These are phyloP conservation scores for Exophiala phaeomuriformis DNA, from an alignment of 2,329 filamentous ascomycete species.

Conservation along the genomic window DNA sequence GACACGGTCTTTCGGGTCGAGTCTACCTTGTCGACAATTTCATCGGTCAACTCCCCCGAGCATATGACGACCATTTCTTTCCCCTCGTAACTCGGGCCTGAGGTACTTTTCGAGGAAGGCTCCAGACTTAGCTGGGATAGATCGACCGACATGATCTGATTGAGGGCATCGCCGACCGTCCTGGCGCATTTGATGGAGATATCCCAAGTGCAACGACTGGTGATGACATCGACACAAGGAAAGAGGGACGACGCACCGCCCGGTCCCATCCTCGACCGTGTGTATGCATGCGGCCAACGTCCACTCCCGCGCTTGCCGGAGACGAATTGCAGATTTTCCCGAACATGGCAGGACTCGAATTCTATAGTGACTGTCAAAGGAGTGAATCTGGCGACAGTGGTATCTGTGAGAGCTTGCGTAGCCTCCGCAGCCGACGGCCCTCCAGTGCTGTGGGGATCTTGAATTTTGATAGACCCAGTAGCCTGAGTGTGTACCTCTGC, in stretches of 20 bases:
- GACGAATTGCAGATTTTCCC: slow-evolving; percentile 87
- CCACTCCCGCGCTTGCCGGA: slow-evolving; percentile 71
- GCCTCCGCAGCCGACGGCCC: slow-evolving; percentile 32
- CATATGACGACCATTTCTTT: slow-evolving; percentile 80
- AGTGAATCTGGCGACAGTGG: slow-evolving; percentile 45
- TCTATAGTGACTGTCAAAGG: slow-evolving; percentile 63
- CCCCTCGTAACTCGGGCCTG: slow-evolving; percentile 19
- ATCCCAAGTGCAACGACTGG: slow-evolving; percentile 76
- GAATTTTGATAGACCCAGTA: slow-evolving; percentile 41
- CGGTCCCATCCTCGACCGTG: slow-evolving; percentile 68
- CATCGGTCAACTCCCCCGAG: slow-evolving; percentile 80
- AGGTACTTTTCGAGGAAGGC: slow-evolving; percentile 6
- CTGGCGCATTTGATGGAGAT: slow-evolving; percentile 78
- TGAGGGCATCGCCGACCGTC: slow-evolving; percentile 69
- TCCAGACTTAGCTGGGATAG: slow-evolving; percentile 1
- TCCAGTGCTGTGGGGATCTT: slow-evolving; percentile 22
- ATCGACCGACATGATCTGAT: slow-evolving; percentile 17
- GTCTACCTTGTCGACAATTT: slow-evolving; percentile 68
- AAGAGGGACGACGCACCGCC: slow-evolving; percentile 81
- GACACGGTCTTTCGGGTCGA: slow-evolving; percentile 78
- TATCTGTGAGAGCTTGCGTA: slow-evolving; percentile 33
- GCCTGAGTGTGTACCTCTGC: slow-evolving; percentile 52
- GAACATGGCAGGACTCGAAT: slow-evolving; percentile 65
- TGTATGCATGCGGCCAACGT: slow-evolving; percentile 87
- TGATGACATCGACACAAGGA: slow-evolving; percentile 82